Evolutionary conservation across 116 monocot genomes (phyloP), one percentile per base, ranked within the genome.

Genomic region (Posidonia oceanica): DNA sequence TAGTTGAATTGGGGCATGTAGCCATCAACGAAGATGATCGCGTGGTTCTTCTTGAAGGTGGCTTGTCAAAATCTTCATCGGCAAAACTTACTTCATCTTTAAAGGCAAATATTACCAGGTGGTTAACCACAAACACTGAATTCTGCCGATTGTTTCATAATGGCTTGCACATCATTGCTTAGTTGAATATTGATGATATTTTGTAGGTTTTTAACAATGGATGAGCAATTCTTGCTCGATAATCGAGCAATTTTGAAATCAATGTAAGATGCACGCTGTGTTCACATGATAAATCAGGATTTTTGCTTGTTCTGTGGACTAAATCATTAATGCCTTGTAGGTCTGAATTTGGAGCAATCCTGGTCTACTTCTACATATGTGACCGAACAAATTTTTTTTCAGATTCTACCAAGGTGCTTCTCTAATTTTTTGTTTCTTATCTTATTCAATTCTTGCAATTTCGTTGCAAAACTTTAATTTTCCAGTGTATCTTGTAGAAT

Each of bases 311-410:
- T 72, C 18, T 67, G 3, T 63, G 36, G 18, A 56, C 48, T 59
- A 61, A 64, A 67, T 53, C 39, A n/a, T 78, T 29, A 58, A 51
- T 70, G 38, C 54, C 39, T 20, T 82, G 57, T 76, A 97, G 97
- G 92, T 81, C 92, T 36, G 97, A 92, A 71, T 83, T 89, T 81
- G 97, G 97, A 36, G 74, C 77, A 20, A 75, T 79, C 54, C 69
- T 97, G 74, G 76, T 85, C 52, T 98, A 88, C 69, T 93, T 93
- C 76, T 98, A 93, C 64, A 39, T 90, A 70, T 92, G 93, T 82
- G 93, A 98, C 73, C 76, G 98, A 64, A 98, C 98, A 73, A 87
- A 83, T 77, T 21, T 86, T 58, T 87, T 98, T 75, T 53, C 87
- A 59, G 77, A 90, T 79, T 73, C 79, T 66, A 80, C 61, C 22